Evolutionary conservation across 2,329 filamentous ascomycete genomes (phyloP), one percentile per base, ranked within the genome.

Genomic region (Diaporthe sp.): DNA sequence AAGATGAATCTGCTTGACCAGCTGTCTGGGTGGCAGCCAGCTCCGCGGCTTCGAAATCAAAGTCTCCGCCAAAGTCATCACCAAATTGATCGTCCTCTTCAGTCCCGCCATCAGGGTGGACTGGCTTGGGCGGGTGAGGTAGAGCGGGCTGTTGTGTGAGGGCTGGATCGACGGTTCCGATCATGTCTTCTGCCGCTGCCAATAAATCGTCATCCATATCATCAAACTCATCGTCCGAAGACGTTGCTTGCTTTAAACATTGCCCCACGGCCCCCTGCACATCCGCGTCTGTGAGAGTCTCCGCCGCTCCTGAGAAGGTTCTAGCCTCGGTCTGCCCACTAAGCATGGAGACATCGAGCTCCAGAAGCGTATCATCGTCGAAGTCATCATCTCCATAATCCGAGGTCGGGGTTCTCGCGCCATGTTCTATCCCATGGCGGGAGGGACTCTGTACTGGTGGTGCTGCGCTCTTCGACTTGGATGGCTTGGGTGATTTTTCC

Each of bases 11-110:
- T 74, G 78, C 77, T 60, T 81, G 75, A 42, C 82, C 81, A 57
- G 85, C 82, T 79, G 92, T 91, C 85, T 97, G 93, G 67, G 93
- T 95, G 63, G 94, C 93, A 81, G 91, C 91, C 79, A 92, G 85
- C 84, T 95, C 93, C 78, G 92, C 92, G 76, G 93, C 92, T 80
- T 96, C 94, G 81, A 95, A 94, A 83, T 98, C 95, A 83, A 92
- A 88, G 79, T 91, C 86, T 78, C 89, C 90, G 63, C 92, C 94
- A 86, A 95, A 95, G 80, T 95, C 95, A 85, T 95, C 94, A 75
- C 91, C 93, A 79, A 90, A 92, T 53, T 86, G 82, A 78, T 87
- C 86, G 55, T 88, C 85, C 47, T 81, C 80, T 20, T 77, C 78
- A 31, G 73, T 79, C 68, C 82, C 82, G 47, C 84, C 83, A 31